Conservation (phyloP, 2,329 filamentous ascomycete species). For the Cadophora malorum region DNA sequence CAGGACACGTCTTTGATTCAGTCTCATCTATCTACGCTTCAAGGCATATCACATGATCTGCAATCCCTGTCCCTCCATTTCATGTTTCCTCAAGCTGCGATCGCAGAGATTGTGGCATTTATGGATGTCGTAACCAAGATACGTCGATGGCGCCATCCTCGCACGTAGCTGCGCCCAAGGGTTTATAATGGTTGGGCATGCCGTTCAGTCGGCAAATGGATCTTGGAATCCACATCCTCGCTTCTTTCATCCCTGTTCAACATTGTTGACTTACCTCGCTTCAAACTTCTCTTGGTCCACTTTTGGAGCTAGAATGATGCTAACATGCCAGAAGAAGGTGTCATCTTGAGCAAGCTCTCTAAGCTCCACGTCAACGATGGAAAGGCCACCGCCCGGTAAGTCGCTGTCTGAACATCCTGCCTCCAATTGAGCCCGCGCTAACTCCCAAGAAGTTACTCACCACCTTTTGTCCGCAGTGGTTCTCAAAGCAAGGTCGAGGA, state of each 20-base stretch:
- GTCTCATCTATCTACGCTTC: not conserved
- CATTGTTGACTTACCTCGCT: conserved; percentile 9
- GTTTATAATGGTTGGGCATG: not conserved
- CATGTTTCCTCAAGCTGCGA: not conserved
- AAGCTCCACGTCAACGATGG: conserved; percentile 24
- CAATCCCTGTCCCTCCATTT: not conserved
- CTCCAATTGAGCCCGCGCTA: not conserved
- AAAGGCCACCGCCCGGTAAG: conserved; percentile 34
- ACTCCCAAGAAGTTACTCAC: conserved; percentile 37
- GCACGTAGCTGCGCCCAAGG: not conserved
- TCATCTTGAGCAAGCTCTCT: conserved; percentile 24
- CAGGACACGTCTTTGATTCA: not conserved
- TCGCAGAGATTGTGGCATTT: not conserved
- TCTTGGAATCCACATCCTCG: not conserved
- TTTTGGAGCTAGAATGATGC: conserved; percentile 1
- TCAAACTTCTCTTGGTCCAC: not conserved
- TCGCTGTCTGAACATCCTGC: not conserved
- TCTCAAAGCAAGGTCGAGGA: conserved; percentile 37
- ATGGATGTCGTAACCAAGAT: not conserved
- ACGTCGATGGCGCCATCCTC: not conserved
- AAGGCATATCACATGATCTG: not conserved
- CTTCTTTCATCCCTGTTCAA: not conserved
- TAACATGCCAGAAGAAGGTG: conserved; percentile 23
- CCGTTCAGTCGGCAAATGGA: not conserved
- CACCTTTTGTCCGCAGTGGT: conserved; percentile 42